These are phyloP conservation scores for Candida ascalaphidarum DNA, from an alignment of 805 yeast genomes.

Conservation along the genomic window DNA sequence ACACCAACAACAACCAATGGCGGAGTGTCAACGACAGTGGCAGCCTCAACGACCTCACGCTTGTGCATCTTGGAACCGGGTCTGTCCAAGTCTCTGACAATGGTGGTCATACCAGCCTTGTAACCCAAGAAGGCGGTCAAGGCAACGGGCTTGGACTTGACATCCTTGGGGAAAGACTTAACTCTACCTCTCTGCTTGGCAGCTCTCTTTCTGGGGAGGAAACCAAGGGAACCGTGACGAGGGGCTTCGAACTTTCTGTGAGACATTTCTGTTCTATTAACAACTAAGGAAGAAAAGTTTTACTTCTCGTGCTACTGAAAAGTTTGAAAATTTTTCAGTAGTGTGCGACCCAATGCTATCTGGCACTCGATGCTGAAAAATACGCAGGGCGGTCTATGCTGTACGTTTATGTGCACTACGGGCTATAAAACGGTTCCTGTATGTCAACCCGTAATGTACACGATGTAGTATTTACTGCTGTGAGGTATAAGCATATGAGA, in stretches of 20 bases:
- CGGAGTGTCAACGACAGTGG: constrained; percentile 98
- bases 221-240: constrained; percentile 99
- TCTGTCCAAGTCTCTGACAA: constrained; percentile 99
- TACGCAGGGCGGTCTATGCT: no score
- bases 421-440: no score
- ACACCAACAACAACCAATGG: constrained; percentile 99
- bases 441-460: no score
- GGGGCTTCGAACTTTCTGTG: constrained; percentile 99
- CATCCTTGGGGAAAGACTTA: constrained; percentile 99
- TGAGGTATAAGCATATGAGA: no score
- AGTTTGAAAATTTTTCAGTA: not conserved
- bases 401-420: no score
- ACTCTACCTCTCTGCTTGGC: constrained; percentile 97
- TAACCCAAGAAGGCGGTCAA: constrained; percentile 99
- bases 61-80: constrained; percentile 99
- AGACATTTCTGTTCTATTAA: constrained; percentile 56
- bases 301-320: not conserved
- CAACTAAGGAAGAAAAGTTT: constrained; percentile 16
- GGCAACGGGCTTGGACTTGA: constrained; percentile 94
- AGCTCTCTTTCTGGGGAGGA: constrained; percentile 99
- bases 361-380: not conserved
- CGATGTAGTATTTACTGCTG: no score
- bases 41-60: constrained; percentile 99
- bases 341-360: not conserved
- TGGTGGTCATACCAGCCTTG: constrained; percentile 99